These are phyloP conservation scores for Parathielavia appendiculata DNA, from an alignment of 495 filamentous ascomycete genomes.

Conservation along the genomic window DNA sequence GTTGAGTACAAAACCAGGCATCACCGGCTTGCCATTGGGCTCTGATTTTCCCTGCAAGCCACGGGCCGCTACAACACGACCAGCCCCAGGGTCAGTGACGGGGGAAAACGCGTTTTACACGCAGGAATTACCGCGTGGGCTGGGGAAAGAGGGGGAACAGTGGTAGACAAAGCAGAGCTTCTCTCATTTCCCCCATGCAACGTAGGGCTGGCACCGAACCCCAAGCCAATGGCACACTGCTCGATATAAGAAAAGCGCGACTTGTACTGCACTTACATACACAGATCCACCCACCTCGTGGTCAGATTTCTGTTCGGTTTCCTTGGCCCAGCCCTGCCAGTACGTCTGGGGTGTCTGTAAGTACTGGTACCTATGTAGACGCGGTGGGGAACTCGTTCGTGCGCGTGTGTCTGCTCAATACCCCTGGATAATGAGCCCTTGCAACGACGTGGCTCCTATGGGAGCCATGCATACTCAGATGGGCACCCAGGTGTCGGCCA, in stretches of 20 bases:
- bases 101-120: constrained; percentile 23
- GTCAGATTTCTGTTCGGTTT: constrained; percentile 17
- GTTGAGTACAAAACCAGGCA: background rate
- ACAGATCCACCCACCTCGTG: constrained; percentile 14
- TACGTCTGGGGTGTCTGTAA: background rate
- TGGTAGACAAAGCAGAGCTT: background rate
- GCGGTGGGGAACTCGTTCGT: constrained; percentile 27
- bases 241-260: constrained; percentile 4
- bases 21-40: constrained; percentile 21
- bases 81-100: constrained; percentile 14
- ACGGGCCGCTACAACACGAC: constrained; percentile 22
- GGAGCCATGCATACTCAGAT: constrained; percentile 21
- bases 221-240: constrained; percentile 21
- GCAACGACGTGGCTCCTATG: constrained; percentile 40
- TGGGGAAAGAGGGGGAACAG: constrained; percentile 2
- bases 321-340: constrained; percentile 19
- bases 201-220: constrained; percentile 6
- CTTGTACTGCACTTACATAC: constrained; percentile 6
- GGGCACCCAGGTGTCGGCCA: constrained; percentile 25
- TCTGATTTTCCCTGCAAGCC: constrained; percentile 17
- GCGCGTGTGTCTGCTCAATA: constrained; percentile 9
- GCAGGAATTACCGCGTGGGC: constrained; percentile 17
- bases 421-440: constrained; percentile 30
- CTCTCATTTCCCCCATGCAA: background rate
- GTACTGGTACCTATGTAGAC: constrained; percentile 10